Evolutionary conservation across 164 flowering plant genomes (phyloP).

Genomic region (Magnolia sinica): DNA sequence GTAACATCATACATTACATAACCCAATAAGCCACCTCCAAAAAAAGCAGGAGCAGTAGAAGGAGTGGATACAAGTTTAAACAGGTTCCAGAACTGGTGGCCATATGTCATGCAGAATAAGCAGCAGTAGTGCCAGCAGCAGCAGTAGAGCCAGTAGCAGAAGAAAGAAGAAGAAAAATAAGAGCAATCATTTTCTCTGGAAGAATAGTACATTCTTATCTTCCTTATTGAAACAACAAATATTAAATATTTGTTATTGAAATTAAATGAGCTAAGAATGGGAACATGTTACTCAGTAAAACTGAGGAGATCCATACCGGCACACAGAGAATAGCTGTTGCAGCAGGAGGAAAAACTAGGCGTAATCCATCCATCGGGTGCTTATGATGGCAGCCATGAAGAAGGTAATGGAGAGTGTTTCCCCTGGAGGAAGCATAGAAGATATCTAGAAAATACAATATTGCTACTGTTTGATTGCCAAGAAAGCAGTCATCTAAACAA

Average conservation of each 20-base stretch:
- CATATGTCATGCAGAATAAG: slow-evolving; percentile 1
- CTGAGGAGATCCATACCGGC: slow-evolving; percentile 46
- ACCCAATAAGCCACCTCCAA: slow-evolving; percentile 86
- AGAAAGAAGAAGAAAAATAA: neutral
- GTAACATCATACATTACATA: slow-evolving; percentile 87
- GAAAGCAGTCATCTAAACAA: neutral
- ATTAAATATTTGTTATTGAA: neutral
- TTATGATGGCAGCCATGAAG: slow-evolving; percentile 98
- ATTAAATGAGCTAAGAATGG: neutral
- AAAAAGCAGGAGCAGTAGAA: slow-evolving; percentile 65
- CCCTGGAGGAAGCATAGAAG: slow-evolving; percentile 41
- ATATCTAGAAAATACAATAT: slow-evolving; percentile 1
- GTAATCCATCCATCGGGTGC: slow-evolving; percentile 93
- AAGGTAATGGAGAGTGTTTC: slow-evolving; percentile 88
- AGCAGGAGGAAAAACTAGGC: slow-evolving; percentile 96
- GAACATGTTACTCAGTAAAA: neutral
- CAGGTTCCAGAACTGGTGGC: slow-evolving; percentile 70
- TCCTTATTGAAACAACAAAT: neutral
- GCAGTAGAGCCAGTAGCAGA: neutral
- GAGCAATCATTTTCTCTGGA: neutral
- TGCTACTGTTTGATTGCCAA: neutral
- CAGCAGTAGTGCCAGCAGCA: neutral
- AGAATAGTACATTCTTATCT: neutral
- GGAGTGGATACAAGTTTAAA: slow-evolving; percentile 60
- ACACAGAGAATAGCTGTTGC: slow-evolving; percentile 68